Evolutionary conservation across 2,329 filamentous ascomycete species (phyloP), one percentile per base, ranked within the genome.

Genomic region (Claviceps fusiformis): DNA sequence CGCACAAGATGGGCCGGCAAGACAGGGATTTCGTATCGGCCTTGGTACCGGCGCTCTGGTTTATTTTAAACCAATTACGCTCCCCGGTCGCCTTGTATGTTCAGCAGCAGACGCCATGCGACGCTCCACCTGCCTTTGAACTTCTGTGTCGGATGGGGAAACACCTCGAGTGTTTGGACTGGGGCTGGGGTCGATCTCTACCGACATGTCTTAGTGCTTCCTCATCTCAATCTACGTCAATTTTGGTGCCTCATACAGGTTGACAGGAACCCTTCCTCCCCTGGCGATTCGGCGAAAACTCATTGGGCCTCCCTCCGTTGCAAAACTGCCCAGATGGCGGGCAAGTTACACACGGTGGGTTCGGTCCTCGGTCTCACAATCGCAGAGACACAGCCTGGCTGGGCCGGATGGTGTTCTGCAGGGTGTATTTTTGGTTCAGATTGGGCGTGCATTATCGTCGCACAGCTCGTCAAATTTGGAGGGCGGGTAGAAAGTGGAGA

Each of bases 71-170:
- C 19, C 43, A 54, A 24, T 24, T 24, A 3, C 24, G 24, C 24
- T 24, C 24, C 24, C 24, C 24, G 24, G 24, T 24, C 24, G 24
- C 24, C 24, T 3, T 24, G 24, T 24, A 27, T 35, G 43, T 43
- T 33, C 31, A 35, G 27, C 47, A 51, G 35, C 37, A 54, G 52
- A 51, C 48, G 47, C 43, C 52, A 51, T 56, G 55, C 55, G 51
- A 33, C 24, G 47, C 27, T 37, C 24, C 48, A 50, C 24, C 45
- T 37, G 39, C 19, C 46, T 52, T 43, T 6, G 29, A 50, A 27
- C 46, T 41, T 39, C 49, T 33, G 50, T 41, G 31, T 29, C 19
- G 48, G 44, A 52, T 33, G 44, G 49, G 37, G 17, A 27, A 45
- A 31, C 10, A 24, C 10, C 49, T 49, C 54, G 50, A 24, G 9